Conservation (phyloP, 345 rosid species). For the Cardamine occulta region DNA sequence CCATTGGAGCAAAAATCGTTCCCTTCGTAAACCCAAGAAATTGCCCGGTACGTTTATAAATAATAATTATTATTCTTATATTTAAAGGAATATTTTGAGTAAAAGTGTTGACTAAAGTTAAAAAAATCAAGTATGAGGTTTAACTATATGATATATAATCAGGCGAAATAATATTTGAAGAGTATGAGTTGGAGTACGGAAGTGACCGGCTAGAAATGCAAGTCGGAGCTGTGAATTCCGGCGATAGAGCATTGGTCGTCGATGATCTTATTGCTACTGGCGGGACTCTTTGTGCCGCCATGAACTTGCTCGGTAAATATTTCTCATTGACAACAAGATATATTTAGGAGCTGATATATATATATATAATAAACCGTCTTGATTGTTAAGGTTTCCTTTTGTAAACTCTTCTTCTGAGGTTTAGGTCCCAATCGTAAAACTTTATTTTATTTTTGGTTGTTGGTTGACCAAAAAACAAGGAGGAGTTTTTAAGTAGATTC, state of each 20-base stretch:
- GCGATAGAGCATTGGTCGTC: constrained; percentile 77
- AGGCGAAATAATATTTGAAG: constrained; percentile 81
- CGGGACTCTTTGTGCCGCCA: constrained; percentile 87
- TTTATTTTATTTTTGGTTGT: background rate
- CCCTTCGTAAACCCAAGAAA: constrained; percentile 84
- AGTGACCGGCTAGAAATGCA: constrained; percentile 85
- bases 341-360: background rate
- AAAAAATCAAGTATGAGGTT: background rate
- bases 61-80: background rate
- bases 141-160: constrained; percentile 25
- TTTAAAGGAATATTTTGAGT: background rate
- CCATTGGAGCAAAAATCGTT: constrained; percentile 90
- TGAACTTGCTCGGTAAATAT: constrained; percentile 68
- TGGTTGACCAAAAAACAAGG: background rate
- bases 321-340: background rate
- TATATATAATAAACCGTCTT: too few species aligned
- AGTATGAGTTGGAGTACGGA: constrained; percentile 80
- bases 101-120: background rate
- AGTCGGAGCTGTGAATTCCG: constrained; percentile 71
- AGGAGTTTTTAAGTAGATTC: background rate
- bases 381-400: background rate
- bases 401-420: background rate
- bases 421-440: background rate
- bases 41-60: constrained; percentile 59
- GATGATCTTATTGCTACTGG: constrained; percentile 93